A percentile compares a stretch with the other conserved stretches of the same genome.
These are phyloP conservation scores for Cydonia oblonga DNA, from an alignment of 331 rosid genomes.

Conservation along the genomic window DNA sequence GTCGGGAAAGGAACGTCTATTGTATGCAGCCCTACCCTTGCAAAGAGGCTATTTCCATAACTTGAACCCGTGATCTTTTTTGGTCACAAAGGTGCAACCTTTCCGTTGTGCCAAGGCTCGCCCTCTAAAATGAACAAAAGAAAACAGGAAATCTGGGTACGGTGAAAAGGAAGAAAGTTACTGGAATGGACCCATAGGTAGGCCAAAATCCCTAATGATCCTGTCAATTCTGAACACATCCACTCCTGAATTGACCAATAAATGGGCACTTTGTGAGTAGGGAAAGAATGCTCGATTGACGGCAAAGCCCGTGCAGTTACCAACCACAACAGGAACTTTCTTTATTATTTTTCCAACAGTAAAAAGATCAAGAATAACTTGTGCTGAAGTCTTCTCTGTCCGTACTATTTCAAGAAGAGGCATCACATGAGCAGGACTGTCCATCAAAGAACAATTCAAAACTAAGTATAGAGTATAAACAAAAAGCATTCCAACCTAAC, in stretches of 20 bases:
- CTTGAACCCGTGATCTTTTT: too few species aligned
- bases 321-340: conserved; percentile 88
- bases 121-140: not conserved
- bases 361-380: conserved; percentile 81
- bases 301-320: conserved; percentile 96
- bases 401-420: conserved; percentile 94
- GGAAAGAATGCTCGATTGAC: conserved; percentile 95
- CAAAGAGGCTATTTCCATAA: too few species aligned
- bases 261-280: conserved; percentile 59
- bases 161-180: conserved; percentile 36
- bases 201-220: conserved; percentile 65
- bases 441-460: conserved; percentile 27
- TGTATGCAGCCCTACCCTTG: too few species aligned
- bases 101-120: too few species aligned
- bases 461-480: conserved; percentile 4
- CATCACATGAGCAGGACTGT: conserved; percentile 98
- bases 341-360: conserved; percentile 75
- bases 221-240: conserved; percentile 72
- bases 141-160: not conserved
- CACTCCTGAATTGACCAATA: conserved; percentile 67
- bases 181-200: conserved; percentile 95
- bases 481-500: not conserved
- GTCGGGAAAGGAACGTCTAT: too few species aligned
- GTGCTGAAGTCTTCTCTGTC: conserved; percentile 74
- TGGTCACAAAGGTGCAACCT: too few species aligned